Conservation (phyloP, 202 grass and related monocot species). For the Schoenoplectus triqueter region DNA sequence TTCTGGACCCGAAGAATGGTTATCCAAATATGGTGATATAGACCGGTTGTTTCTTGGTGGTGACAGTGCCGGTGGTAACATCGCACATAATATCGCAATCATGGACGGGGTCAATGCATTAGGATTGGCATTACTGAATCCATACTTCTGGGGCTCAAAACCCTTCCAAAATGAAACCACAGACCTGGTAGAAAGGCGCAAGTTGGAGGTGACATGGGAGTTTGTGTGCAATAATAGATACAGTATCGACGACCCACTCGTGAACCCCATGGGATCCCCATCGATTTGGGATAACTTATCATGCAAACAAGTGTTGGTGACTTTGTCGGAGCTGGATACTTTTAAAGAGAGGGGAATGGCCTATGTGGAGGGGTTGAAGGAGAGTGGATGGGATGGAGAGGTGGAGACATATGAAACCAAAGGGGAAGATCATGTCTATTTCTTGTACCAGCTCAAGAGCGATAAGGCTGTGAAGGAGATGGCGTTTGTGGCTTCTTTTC, state of each 20-base stretch:
- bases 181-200: constrained; percentile 13
- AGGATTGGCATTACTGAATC: constrained; percentile 42
- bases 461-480: constrained; percentile 40
- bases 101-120: constrained; percentile 16
- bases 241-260: constrained; percentile 42
- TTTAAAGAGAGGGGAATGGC: constrained; percentile 45
- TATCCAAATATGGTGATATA: constrained; percentile 42
- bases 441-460: constrained; percentile 34
- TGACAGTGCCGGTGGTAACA: constrained; percentile 54
- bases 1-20: constrained; percentile 41
- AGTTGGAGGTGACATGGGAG: constrained; percentile 45
- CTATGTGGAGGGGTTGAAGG: constrained; percentile 40
- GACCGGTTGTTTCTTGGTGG: constrained; percentile 46
- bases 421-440: constrained; percentile 47
- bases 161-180: constrained; percentile 37
- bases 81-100: constrained; percentile 44
- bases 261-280: constrained; percentile 37
- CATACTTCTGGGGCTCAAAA: constrained; percentile 52
- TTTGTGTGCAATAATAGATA: constrained; percentile 46
- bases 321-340: constrained; percentile 40
- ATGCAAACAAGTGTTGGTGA: constrained; percentile 43
- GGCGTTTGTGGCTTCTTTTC: constrained; percentile 36
- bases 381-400: constrained; percentile 49
- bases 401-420: constrained; percentile 44
- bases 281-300: constrained; percentile 20